Evolutionary conservation across 306 rosid genomes (phyloP), one percentile per base, ranked within the genome.

Genomic region (Vigna trinervia): DNA sequence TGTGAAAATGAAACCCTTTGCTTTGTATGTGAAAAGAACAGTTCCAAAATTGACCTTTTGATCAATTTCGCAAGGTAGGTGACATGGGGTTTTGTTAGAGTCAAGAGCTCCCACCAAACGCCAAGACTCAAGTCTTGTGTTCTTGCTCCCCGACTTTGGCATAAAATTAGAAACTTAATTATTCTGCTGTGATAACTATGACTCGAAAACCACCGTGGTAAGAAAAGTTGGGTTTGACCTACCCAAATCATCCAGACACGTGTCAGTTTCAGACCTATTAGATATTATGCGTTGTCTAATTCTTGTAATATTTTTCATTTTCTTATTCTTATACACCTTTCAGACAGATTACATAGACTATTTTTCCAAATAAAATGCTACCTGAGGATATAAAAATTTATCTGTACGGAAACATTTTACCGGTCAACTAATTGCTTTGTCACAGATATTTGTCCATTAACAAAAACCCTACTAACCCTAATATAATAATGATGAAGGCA

Each of bases 131-230:
- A 58, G 47, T 64, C 69, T 65, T 41, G 63, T 54, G 56, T 57
- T 75, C 45, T 68, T 74, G 81, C 76, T 63, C 68, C 82, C 46
- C 61, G 26, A 34, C 52, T 47, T 72, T 73, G 67, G 71, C 74
- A 26, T 30, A 38, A 22, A 34, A 12, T 12, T 59, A 13, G 11
- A 60, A 13, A 23, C 71, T 22, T 57, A 77, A 8, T 39, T 8
- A 39, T 57, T 46, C 64, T 77, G 38, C 3, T 5, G 39, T 5
- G 19, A 59, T 58, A 26, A 26, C 28, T 5, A 57, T 23, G 1
- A 12, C 43, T 52, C 47, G 36, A 28, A 19, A 17, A 23, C 53
- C 26, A 19, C n/a, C 48, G 38, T 36, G 41, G 46, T 23, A 72
- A 36, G 19, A 15, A 32, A 77, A 77, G 54, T 52, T 34, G 32